Conservation (phyloP, 1,284 basidiomycete genomes). For the Ustilago crameri region DNA sequence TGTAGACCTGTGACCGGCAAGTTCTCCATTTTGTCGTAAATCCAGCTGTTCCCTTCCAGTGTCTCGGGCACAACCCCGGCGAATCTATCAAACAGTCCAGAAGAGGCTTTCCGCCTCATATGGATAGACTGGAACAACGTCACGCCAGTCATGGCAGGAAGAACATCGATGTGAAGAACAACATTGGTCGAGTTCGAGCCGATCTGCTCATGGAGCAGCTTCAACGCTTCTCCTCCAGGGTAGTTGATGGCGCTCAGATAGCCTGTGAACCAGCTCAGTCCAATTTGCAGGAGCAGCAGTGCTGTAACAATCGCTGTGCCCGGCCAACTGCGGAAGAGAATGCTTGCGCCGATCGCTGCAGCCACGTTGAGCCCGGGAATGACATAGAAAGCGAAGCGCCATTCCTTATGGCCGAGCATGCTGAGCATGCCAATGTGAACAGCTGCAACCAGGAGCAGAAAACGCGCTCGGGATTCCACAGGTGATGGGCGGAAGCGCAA, state of each 20-base stretch:
- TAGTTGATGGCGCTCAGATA: slow-evolving; percentile 81
- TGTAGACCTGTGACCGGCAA: slow-evolving; percentile 17
- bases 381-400: slow-evolving; percentile 91
- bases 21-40: slow-evolving; percentile 63
- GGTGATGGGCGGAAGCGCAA: background rate
- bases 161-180: slow-evolving; percentile 77
- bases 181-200: background rate
- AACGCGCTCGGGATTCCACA: slow-evolving; percentile 11
- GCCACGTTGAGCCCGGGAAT: slow-evolving; percentile 84
- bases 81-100: slow-evolving; percentile 6
- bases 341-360: slow-evolving; percentile 76
- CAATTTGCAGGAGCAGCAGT: slow-evolving; percentile 25
- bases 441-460: slow-evolving; percentile 65
- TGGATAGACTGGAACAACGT: slow-evolving; percentile 85
- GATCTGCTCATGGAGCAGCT: slow-evolving; percentile 73
- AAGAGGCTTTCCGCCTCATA: slow-evolving; percentile 17
- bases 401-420: slow-evolving; percentile 79
- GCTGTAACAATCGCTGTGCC: slow-evolving; percentile 4
- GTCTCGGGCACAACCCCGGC: slow-evolving; percentile 6
- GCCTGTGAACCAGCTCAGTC: slow-evolving; percentile 68
- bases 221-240: slow-evolving; percentile 84
- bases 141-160: slow-evolving; percentile 88
- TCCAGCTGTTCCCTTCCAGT: slow-evolving; percentile 18
- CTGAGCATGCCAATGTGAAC: slow-evolving; percentile 78
- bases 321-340: slow-evolving; percentile 68